These are phyloP conservation scores for Oleoguttula mirabilis DNA, from an alignment of 495 filamentous ascomycete genomes.

Conservation along the genomic window DNA sequence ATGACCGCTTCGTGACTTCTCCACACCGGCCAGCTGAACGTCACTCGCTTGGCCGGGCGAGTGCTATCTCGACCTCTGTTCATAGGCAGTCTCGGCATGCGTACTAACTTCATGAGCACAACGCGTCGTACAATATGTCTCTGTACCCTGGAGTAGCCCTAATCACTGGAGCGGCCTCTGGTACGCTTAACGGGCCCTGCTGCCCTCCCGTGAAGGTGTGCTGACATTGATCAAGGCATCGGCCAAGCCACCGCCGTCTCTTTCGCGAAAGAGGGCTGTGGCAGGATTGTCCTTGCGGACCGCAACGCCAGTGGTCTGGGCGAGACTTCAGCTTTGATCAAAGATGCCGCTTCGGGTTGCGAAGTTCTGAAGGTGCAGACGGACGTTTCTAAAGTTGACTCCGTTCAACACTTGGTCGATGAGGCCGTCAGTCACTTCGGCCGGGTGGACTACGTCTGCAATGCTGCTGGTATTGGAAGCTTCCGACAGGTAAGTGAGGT, in stretches of 20 bases:
- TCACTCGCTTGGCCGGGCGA: background rate
- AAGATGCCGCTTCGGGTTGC: constrained; percentile 23
- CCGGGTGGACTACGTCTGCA: constrained; percentile 42
- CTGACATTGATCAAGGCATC: constrained; percentile 33
- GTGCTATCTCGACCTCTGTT: background rate
- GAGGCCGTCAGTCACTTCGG: constrained; percentile 28
- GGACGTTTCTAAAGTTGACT: constrained; percentile 34
- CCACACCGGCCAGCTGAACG: too few relatives aligned
- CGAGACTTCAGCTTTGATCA: constrained; percentile 28
- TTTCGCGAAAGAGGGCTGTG: constrained; percentile 41
- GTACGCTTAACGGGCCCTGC: background rate
- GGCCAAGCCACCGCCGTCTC: constrained; percentile 40
- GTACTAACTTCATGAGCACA: too few relatives aligned
- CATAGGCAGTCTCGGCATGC: too few relatives aligned
- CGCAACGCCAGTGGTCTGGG: constrained; percentile 31
- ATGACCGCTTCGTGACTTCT: too few relatives aligned
- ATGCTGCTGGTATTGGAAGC: constrained; percentile 32
- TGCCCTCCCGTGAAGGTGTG: background rate
- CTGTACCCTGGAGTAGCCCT: constrained; percentile 16
- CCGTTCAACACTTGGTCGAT: constrained; percentile 33
- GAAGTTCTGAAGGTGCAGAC: constrained; percentile 29
- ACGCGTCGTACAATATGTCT: constrained; percentile 7
- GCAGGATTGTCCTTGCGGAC: constrained; percentile 40
- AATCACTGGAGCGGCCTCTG: constrained; percentile 13
- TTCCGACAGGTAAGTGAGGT: background rate